These are phyloP conservation scores for Candida sanyaensis DNA, from an alignment of 1,139 yeast genomes.

Conservation along the genomic window DNA sequence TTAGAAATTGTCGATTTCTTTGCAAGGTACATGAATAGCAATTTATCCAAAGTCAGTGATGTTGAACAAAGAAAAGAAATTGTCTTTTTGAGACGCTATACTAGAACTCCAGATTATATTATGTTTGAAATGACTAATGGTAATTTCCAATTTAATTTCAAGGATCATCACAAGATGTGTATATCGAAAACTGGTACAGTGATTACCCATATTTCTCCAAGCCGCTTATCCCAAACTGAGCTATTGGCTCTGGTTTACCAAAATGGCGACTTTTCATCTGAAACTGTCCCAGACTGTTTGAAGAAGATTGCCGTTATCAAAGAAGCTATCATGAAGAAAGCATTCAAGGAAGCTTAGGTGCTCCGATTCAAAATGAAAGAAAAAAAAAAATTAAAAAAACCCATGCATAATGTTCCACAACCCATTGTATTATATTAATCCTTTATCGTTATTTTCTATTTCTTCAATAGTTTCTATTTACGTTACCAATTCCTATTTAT, in stretches of 20 bases:
- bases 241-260: constrained; percentile 61
- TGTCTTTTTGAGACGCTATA: constrained; percentile 77
- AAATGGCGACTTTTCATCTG: constrained; percentile 62
- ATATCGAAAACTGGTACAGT: constrained; percentile 74
- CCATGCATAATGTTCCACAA: neutral
- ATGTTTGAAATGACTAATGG: constrained; percentile 96
- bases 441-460: too few relatives aligned
- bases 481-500: constrained; percentile 2
- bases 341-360: constrained; percentile 30
- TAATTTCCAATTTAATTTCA: constrained; percentile 89
- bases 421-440: constrained; percentile 1
- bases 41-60: constrained; percentile 73
- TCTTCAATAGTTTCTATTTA: neutral
- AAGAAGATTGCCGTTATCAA: constrained; percentile 38
- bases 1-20: constrained; percentile 83
- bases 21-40: constrained; percentile 80
- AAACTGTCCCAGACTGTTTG: constrained; percentile 54
- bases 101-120: constrained; percentile 75
- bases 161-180: constrained; percentile 90
- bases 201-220: constrained; percentile 81
- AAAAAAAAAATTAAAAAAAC: neutral
- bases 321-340: constrained; percentile 45
- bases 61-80: constrained; percentile 59
- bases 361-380: neutral
- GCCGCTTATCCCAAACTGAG: constrained; percentile 70